Evolutionary conservation across 2,329 filamentous ascomycete genomes (phyloP), one percentile per base, ranked within the genome.

Genomic region (Fusarium sp.): DNA sequence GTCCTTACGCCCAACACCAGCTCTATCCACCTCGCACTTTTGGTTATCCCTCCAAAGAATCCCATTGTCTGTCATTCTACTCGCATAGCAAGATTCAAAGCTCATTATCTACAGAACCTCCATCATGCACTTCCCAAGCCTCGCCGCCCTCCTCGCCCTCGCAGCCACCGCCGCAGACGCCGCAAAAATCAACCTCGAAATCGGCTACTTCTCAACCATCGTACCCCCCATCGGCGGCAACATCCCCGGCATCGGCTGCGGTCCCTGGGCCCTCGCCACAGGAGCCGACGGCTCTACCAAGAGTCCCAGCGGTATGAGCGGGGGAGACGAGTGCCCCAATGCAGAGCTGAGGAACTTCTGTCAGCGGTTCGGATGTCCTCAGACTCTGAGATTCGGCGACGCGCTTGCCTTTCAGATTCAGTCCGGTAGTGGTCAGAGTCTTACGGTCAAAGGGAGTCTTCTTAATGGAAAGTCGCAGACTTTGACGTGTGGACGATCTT

Each of bases 61-160:
- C 28, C 28, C 28, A 28, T 28, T 28, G 28, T 28, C 28, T 28
- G 28, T 28, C 28, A 28, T 28, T 28, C 28, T 28, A 28, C 28
- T 28, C 28, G 28, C 28, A 7, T 28, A 28, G 28, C 28, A 28
- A 28, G 28, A 28, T 28, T 28, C 16, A 6, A 25, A 18, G 18
- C 43, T 44, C 5, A 25, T 19, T 0, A 6, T 19, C 43, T 16
- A 1, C 13, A 30, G 3, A 8, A n/a, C 11, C 6, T 49, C 9
- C 21, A 49, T 3, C 15, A 49, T 32, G 46, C 28, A 32, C 28
- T 18, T 49, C 21, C 21, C 28, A 18, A 49, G 21, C 5, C 21
- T 49, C 10, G 10, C 46, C 15, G 3, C 21, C 15, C 18, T 12
- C 21, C 1, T 32, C 10, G 21, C 28, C 9, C 5, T 32, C 10